Conservation (phyloP, 495 filamentous ascomycete genomes). For the Aspergillus sparsus region DNA sequence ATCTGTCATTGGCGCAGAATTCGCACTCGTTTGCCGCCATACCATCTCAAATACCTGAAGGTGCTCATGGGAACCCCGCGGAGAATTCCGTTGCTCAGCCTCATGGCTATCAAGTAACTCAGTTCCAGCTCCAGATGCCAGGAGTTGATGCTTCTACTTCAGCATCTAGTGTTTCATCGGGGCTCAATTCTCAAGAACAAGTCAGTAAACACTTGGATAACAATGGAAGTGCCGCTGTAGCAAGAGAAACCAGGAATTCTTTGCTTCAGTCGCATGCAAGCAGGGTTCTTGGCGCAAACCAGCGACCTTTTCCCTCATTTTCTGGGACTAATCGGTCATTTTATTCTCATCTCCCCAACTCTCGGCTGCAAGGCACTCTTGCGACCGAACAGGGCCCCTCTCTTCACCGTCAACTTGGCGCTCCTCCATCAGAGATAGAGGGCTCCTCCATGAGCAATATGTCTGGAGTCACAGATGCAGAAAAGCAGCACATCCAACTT, state of each 20-base stretch:
- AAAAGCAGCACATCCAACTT: conserved; percentile 29
- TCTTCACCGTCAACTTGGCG: conserved; percentile 17
- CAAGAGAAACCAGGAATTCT: background rate
- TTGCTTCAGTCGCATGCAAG: conserved; percentile 20
- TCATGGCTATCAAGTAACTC: conserved; percentile 24
- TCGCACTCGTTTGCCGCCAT: conserved; percentile 5
- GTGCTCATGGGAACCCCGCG: background rate
- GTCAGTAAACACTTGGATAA: background rate
- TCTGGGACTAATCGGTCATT: conserved; percentile 10
- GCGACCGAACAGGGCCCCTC: conserved; percentile 12
- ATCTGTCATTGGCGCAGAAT: conserved; percentile 21
- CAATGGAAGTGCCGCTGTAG: conserved; percentile 6
- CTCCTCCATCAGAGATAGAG: conserved; percentile 22
- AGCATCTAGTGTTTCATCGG: conserved; percentile 16
- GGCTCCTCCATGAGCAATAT: conserved; percentile 16
- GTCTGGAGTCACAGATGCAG: conserved; percentile 25
- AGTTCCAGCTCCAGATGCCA: conserved; percentile 30
- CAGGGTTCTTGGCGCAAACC: conserved; percentile 1
- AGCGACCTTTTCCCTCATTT: conserved; percentile 19
- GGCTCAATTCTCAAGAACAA: background rate
- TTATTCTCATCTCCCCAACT: conserved; percentile 17
- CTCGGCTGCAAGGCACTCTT: conserved; percentile 14
- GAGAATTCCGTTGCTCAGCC: conserved; percentile 9
- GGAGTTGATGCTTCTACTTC: conserved; percentile 6
- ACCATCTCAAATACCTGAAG: conserved; percentile 1